These are phyloP conservation scores for Coemansia sp. DNA, from an alignment of 192 early-diverging fungal species.

Conservation along the genomic window DNA sequence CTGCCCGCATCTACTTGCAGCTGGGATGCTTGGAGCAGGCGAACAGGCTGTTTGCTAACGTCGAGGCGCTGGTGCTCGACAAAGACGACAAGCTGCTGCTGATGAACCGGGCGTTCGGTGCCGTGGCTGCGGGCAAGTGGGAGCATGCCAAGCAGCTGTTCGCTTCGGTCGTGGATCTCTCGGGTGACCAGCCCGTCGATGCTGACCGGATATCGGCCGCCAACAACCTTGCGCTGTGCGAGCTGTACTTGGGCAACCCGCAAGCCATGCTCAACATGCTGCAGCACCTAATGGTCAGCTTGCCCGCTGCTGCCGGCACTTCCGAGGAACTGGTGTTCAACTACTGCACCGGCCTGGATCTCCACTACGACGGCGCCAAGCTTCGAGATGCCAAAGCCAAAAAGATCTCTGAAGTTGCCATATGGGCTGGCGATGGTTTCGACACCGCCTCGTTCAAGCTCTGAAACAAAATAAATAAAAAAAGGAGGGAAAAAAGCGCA, in stretches of 20 bases:
- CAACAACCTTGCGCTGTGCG: constrained; percentile 43
- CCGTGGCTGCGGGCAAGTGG: constrained; percentile 38
- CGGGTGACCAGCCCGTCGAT: not conserved
- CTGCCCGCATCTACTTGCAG: constrained; percentile 35
- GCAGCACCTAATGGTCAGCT: constrained; percentile 25
- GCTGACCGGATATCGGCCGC: constrained; percentile 22
- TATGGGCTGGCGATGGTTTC: constrained; percentile 48
- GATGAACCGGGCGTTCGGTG: constrained; percentile 43
- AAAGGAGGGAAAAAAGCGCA: no score
- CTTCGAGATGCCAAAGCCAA: constrained; percentile 34
- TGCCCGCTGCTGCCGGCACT: constrained; percentile 36
- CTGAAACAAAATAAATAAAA: no score
- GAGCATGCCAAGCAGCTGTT: constrained; percentile 26
- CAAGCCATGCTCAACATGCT: constrained; percentile 33
- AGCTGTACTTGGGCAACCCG: constrained; percentile 44
- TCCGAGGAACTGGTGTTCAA: constrained; percentile 43
- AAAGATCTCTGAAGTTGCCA: constrained; percentile 43
- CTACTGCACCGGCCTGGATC: constrained; percentile 47
- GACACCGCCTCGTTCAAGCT: constrained; percentile 32
- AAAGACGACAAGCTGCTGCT: constrained; percentile 19
- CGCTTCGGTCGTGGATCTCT: constrained; percentile 1
- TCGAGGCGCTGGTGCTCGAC: constrained; percentile 10
- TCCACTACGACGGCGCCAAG: constrained; percentile 34
- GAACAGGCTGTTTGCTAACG: constrained; percentile 18
- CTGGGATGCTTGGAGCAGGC: constrained; percentile 29